Evolutionary conservation across 176 grass and related monocot genomes (phyloP).

Genomic region (Microstegium vimineum): DNA sequence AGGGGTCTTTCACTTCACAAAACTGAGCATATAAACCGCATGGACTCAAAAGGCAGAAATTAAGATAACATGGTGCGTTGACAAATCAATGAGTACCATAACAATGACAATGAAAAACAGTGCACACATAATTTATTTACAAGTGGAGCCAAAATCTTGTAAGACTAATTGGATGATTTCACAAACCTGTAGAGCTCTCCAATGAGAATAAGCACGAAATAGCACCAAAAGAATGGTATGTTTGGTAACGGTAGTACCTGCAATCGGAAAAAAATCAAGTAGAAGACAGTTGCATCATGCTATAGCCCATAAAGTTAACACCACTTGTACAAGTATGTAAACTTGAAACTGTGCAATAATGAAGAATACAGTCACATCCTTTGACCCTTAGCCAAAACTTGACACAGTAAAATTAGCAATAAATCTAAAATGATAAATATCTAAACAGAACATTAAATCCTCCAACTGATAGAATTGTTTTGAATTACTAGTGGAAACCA

Average conservation of each 20-base stretch:
- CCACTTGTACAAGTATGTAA: background rate
- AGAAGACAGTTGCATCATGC: background rate
- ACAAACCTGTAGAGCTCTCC: constrained; percentile 92
- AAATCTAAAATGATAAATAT: background rate
- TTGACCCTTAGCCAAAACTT: background rate
- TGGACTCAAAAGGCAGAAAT: background rate
- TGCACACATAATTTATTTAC: background rate
- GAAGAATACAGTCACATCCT: constrained; percentile 13
- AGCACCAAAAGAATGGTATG: constrained; percentile 86
- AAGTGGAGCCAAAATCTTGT: background rate
- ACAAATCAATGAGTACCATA: background rate
- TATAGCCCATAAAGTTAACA: constrained; percentile 7
- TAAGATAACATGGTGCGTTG: background rate
- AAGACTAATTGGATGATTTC: background rate
- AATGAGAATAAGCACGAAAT: constrained; percentile 95
- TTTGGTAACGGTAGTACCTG: constrained; percentile 96
- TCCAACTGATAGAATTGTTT: background rate
- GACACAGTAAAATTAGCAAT: background rate
- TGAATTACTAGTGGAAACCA: background rate
- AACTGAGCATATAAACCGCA: background rate
- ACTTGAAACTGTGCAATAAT: background rate
- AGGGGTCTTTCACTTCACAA: background rate
- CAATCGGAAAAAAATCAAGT: constrained; percentile 10
- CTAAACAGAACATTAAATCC: background rate
- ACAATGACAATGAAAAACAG: background rate